A percentile compares a stretch with the other conserved stretches of the same genome.
phyloP scores from a whole-genome alignment of 2,329 filamentous ascomycete species.

The Mariannaea sp. region DNA sequence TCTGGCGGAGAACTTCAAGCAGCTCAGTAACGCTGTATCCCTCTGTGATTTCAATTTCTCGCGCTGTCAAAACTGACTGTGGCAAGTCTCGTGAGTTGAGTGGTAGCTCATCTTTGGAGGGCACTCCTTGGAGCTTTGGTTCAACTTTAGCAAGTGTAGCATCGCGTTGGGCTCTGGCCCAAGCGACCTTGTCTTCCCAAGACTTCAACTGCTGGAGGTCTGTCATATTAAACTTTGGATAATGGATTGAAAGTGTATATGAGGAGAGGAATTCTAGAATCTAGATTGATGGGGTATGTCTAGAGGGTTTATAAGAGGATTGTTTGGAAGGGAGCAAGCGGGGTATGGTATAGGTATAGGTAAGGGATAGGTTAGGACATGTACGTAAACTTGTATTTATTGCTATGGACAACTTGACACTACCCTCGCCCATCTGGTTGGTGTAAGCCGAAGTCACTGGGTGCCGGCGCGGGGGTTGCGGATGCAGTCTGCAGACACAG shows the following conservation, averaged over 20 bases:
- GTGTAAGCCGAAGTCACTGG: background rate
- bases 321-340: no score
- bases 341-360: no score
- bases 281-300: no score
- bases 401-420: no score
- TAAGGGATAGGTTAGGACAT: no score
- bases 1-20: constrained; percentile 23
- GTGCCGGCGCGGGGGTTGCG: no score
- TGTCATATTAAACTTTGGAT: background rate
- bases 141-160: constrained; percentile 35
- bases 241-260: background rate
- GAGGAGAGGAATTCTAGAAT: background rate
- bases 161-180: constrained; percentile 27
- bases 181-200: constrained; percentile 16
- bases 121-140: constrained; percentile 34
- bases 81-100: constrained; percentile 33
- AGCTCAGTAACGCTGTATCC: constrained; percentile 34
- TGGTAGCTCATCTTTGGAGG: constrained; percentile 21
- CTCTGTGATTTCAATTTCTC: constrained; percentile 39
- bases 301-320: no score
- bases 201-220: constrained; percentile 4
- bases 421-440: no score
- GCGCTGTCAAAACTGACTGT: constrained; percentile 27
- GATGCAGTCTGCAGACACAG: background rate
- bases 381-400: no score